Evolutionary conservation across 306 rosid genomes (phyloP).

Genomic region (Neltuma alba): DNA sequence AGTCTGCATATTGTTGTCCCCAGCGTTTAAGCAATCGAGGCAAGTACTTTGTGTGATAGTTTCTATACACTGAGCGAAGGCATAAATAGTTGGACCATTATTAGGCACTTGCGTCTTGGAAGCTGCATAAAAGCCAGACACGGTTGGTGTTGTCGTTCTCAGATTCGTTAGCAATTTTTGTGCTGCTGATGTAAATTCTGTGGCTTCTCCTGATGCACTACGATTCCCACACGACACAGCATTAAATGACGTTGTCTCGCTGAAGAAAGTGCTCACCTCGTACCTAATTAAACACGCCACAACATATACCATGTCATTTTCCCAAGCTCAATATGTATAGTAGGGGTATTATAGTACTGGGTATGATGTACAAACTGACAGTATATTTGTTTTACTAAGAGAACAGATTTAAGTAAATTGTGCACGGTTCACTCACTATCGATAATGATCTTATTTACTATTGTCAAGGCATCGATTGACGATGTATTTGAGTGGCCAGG

Average conservation of each 20-base stretch:
- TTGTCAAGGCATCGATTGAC: too few species aligned
- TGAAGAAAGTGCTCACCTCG: conserved; percentile 24
- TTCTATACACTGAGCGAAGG: background rate
- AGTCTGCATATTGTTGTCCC: background rate
- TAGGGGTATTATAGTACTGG: too few species aligned
- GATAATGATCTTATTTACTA: too few species aligned
- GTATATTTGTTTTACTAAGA: too few species aligned
- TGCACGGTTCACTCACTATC: too few species aligned
- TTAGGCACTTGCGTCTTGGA: conserved; percentile 22
- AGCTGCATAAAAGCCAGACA: conserved; percentile 55
- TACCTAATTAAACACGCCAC: background rate
- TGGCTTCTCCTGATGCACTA: background rate
- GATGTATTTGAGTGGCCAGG: too few species aligned
- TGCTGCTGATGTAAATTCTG: background rate
- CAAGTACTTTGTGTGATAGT: background rate
- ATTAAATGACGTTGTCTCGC: conserved; percentile 12
- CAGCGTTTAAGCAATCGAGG: background rate
- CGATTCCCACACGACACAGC: conserved; percentile 24
- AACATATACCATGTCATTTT: background rate
- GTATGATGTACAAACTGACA: too few species aligned
- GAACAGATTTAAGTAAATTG: too few species aligned
- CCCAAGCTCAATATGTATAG: background rate
- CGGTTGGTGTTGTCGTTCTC: conserved; percentile 39
- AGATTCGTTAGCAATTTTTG: conserved; percentile 23
- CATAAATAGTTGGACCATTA: background rate